A percentile compares a stretch with the other conserved stretches of the same genome.
Conservation (phyloP, 176 grass and related monocot genomes). For the Dendrocalamus sinicus region DNA sequence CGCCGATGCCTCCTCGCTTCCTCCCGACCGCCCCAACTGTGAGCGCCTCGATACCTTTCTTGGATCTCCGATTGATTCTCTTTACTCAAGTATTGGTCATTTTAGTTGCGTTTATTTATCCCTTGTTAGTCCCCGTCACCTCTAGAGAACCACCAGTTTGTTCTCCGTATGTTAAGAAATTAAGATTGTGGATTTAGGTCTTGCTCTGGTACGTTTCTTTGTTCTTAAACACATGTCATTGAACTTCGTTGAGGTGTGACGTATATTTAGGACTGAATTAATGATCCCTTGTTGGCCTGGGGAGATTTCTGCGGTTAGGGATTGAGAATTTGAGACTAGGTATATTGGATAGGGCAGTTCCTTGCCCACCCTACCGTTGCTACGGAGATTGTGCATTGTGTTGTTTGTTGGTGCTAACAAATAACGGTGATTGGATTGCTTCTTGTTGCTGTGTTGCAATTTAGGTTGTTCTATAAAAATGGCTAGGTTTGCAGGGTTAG, state of each 20-base stretch:
- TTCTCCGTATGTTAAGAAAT: background rate
- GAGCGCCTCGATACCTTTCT: background rate
- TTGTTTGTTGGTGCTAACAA: constrained; percentile 15
- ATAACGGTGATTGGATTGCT: background rate
- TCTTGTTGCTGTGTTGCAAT: background rate
- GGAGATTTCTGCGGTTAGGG: background rate
- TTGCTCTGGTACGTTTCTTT: background rate
- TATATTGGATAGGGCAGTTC: background rate
- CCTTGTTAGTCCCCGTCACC: background rate
- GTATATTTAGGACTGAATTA: background rate
- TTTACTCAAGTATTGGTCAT: background rate
- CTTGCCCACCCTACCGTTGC: background rate
- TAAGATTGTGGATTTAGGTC: background rate
- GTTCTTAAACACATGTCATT: background rate
- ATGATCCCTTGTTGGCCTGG: background rate
- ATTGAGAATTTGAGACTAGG: background rate
- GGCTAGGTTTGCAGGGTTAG: background rate
- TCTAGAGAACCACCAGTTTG: background rate
- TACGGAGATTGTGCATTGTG: background rate
- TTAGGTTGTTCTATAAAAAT: background rate
- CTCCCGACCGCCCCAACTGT: constrained; percentile 80
- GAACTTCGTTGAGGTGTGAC: background rate
- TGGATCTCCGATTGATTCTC: background rate
- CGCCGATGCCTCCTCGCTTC: constrained; percentile 64
- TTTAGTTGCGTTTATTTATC: background rate